Evolutionary conservation across 805 yeast species (phyloP), one percentile per base, ranked within the genome.

Genomic region (Saccharomycopsis guyanensis): DNA sequence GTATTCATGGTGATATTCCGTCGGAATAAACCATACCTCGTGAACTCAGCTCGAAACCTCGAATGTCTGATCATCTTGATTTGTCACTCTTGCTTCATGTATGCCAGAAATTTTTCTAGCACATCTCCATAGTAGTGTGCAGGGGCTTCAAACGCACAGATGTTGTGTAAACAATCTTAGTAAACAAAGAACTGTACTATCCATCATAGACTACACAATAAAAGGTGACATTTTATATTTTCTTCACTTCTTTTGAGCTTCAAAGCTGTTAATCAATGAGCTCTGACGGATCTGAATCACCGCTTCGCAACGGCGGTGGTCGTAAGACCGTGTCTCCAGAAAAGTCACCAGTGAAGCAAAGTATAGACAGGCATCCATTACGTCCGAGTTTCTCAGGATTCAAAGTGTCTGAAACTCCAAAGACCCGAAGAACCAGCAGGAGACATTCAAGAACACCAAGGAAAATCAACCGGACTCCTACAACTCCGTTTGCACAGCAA

Each of bases 1-100:
- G 72, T 48, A 37, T 66, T 68, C 29, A 25, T 25, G 10, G 29
- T 25, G 29, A 25, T 25, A n/a, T n/a, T n/a, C 29, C 29, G 29
- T 25, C 29, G 29, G 10, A 10, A 25, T 7, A 25, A 25, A 10
- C 6, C 29, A 25, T 10, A 10, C 29, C 29, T 25, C 10, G 10
- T 25, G 29, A 25, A 10, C 29, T 10, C 29, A 7, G 29, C 29
- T 25, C 29, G 6, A 6, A 25, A 6, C 29, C 29, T 25, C 29
- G 29, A n/a, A n/a, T n/a, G 29, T 10, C 29, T 25, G 10, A 25
- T 25, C 29, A 25, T 25, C 29, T 6, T 25, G 10, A 10, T 10
- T 25, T 25, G 29, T 10, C 29, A 10, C 29, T 25, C 10, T 10
- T 25, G 29, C 29, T 7, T 6, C 29, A n/a, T 25, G 29, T 10